Evolutionary conservation across 1,284 basidiomycete species (phyloP), one percentile per base, ranked within the genome.

Genomic region (Salmacisia buchloeana): DNA sequence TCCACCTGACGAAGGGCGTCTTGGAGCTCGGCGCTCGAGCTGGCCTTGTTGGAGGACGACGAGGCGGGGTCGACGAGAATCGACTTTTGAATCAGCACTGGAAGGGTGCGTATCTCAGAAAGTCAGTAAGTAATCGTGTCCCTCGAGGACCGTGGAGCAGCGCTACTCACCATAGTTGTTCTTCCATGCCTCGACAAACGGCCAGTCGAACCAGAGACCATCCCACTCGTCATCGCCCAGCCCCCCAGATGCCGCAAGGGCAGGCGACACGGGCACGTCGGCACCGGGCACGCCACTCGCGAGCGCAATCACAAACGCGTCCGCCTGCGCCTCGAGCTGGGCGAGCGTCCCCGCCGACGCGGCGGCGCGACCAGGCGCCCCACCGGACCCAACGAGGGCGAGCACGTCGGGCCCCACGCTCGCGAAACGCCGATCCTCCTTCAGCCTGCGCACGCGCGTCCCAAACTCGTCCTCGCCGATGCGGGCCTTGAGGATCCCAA

Each of bases 161-260:
- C 21, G 21, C 7, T 1, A 83, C 90, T 77, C 72, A 94, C 93
- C 91, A 74, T 92, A 94, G 77, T 94, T 93, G 60, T 91, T 66
- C 82, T 97, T 97, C 89, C 92, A 94, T 79, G 97, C 98, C 80
- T 98, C 94, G n/a, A 97, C 88, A 81, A 97, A 98, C 1, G 88
- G 86, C 92, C 93, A 97, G 78, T 97, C 93, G 77, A 98, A 91
- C 94, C 94, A 98, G 35, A 97, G 83, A 78, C 94, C 94, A n/a
- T 86, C 86, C 70, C 90, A 89, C 67, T 85, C 85, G 62, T 82
- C 80, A 59, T 85, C 81, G 75, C 31, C 85, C 84, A 64, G 2
- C 21, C 21, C 56, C 6, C 34, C 64, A 39, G 60, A 1, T 23
- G 62, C 15, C 13, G 54, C 60, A 13, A 27, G 31, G 3, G 49